A percentile compares a stretch with the other conserved stretches of the same genome.
These are phyloP conservation scores for Didymella pomorum DNA, from an alignment of 2,329 filamentous ascomycete genomes.

Conservation along the genomic window DNA sequence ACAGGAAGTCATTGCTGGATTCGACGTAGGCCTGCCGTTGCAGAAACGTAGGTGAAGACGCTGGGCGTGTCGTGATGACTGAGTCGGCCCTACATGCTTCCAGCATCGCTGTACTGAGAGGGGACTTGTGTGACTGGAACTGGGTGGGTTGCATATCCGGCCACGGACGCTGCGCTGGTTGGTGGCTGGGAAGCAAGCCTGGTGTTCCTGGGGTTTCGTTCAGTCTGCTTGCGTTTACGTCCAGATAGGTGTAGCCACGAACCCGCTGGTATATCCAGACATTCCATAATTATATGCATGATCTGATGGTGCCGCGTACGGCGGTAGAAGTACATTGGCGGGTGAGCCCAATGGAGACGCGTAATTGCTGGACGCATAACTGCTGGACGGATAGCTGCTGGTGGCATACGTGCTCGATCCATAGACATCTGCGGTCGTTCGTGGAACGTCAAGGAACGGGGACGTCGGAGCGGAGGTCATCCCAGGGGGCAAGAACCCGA, in stretches of 20 bases:
- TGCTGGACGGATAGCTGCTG: conserved; percentile 43
- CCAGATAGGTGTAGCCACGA: conserved; percentile 55
- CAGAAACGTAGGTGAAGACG: not conserved
- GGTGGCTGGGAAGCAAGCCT: conserved; percentile 40
- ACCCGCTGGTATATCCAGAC: conserved; percentile 54
- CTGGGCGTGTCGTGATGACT: conserved; percentile 2
- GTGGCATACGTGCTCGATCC: conserved; percentile 42
- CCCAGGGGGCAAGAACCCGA: conserved; percentile 51
- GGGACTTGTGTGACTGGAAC: conserved; percentile 29
- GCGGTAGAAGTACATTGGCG: conserved; percentile 40
- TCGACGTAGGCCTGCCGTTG: conserved; percentile 3
- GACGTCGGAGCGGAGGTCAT: conserved; percentile 47
- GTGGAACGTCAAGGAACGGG: conserved; percentile 58
- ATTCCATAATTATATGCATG: conserved; percentile 53
- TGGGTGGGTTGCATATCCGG: conserved; percentile 29
- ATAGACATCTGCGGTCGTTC: conserved; percentile 35
- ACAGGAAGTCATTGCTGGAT: conserved; percentile 12
- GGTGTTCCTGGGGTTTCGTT: conserved; percentile 53
- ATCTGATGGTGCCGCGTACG: conserved; percentile 50
- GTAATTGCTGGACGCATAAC: conserved; percentile 39
- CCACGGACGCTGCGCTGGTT: conserved; percentile 29
- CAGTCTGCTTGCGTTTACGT: conserved; percentile 52
- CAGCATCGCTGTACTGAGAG: conserved; percentile 33
- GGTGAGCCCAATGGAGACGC: conserved; percentile 50
- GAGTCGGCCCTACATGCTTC: conserved; percentile 19